Base-by-base conservation (phyloP, 306 rosid species). In the Parietaria judaica region DNA sequence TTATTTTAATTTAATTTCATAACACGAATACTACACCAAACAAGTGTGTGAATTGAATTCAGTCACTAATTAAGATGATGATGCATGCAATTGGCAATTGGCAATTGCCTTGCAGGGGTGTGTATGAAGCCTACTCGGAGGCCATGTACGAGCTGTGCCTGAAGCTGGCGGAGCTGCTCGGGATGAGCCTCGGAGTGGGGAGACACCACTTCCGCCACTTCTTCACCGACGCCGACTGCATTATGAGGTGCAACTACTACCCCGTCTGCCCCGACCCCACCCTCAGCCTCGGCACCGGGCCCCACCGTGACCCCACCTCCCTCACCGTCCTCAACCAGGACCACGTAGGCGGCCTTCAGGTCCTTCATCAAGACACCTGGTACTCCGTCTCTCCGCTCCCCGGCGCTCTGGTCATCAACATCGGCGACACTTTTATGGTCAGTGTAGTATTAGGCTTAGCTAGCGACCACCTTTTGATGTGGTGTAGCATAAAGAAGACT, bases 241-340 rank as follows among this genome's bases (percentile, higher is more conserved):
- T 90, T 16, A 72, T 86, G 85, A 79, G 97, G 74, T 82, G 85
- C 73, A 90, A 90, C 78, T 71, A 76, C 63, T 90, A 90, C 72
- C 97, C 95, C 43, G 11, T 36, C 41, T 86, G 95, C 71, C 23
- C 66, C 13, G 56, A 80, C 38, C 90, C 94, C 8, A 65, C 36
- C 11, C 74, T 67, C 14, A 67, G 83, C 3, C 78, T 86, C 0
- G 95, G 97, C 7, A 84, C 94, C 0, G 95, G 96, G 23, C 90
- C 97, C 3, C 97, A 90, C 48, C 80, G 95, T 43, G 97, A 87
- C 65, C 95, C 95, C 14, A 90, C 92, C 0, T 74, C 84, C 11
- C 31, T 90, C 41, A 90, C 95, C 62, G 70, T 86, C 7, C 97
- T 90, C 68, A 73, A 86, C 69, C 95, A 86, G 54, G 88, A 90